Evolutionary conservation across 2,329 filamentous ascomycete genomes (phyloP).

Genomic region (Fusarium agapanthi): DNA sequence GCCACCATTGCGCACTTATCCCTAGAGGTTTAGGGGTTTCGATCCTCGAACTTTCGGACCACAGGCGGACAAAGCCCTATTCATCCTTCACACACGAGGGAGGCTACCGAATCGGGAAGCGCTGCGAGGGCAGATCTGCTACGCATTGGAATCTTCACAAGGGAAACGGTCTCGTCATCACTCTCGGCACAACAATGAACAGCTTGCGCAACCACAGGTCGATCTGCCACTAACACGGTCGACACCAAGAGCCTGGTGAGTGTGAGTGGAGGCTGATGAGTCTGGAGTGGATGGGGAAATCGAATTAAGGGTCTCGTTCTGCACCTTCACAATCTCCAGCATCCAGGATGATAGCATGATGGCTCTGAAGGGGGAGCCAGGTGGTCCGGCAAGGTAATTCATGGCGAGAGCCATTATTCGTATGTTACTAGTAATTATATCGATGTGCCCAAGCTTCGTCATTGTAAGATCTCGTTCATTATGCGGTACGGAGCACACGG

Average conservation of each 20-base stretch:
- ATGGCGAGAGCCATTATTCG: not conserved
- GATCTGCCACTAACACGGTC: slow-evolving; percentile 33
- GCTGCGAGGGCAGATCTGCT: slow-evolving; percentile 13
- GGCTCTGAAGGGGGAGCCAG: not conserved
- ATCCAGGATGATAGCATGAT: slow-evolving; percentile 25
- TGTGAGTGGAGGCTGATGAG: slow-evolving; percentile 31
- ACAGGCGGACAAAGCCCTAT: slow-evolving; percentile 12
- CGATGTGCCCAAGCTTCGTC: not conserved
- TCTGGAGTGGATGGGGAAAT: slow-evolving; percentile 33
- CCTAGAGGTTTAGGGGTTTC: slow-evolving; percentile 1
- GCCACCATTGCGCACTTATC: slow-evolving; percentile 9
- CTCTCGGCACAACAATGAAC: slow-evolving; percentile 6
- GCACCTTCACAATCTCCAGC: slow-evolving; percentile 32
- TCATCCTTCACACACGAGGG: slow-evolving; percentile 16
- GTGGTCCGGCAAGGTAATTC: too few species aligned
- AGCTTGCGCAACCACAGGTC: slow-evolving; percentile 31
- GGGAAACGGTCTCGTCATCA: slow-evolving; percentile 13
- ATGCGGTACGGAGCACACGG: not conserved
- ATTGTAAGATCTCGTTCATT: not conserved
- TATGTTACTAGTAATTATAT: not conserved
- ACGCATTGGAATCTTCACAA: slow-evolving; percentile 5
- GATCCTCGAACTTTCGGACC: not conserved
- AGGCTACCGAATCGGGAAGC: slow-evolving; percentile 22
- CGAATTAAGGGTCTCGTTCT: slow-evolving; percentile 35
- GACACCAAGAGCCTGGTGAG: slow-evolving; percentile 5